Evolutionary conservation across 1,284 basidiomycete species (phyloP), one percentile per base, ranked within the genome.

Genomic region (Apiotrichum mycotoxinovorans): DNA sequence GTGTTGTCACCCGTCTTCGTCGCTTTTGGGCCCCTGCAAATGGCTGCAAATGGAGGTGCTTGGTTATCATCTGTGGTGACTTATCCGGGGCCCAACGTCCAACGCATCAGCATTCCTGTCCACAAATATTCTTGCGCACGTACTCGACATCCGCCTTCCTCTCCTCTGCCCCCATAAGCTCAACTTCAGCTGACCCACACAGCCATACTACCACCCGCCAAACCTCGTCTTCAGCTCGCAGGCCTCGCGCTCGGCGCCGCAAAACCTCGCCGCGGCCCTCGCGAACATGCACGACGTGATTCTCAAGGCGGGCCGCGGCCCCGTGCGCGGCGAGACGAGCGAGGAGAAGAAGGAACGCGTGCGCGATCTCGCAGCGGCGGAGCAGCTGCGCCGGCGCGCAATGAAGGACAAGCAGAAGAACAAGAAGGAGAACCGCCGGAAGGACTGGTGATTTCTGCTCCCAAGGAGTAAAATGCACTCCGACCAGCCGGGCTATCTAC

Each of bases 181-280:
- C n/a, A n/a, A n/a, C n/a, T n/a, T n/a, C 30, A 22, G 33, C 54
- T 56, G 26, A 53, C 55, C 25, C 22, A 17, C 22, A 17, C 56
- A 76, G 73, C 64, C 72, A 26, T 61, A 73, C 61, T 76, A 71
- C 61, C 64, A 70, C 40, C 68, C 74, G 3, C 71, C 74, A 3
- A 61, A 64, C 9, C 58, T 76, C 11, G 65, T 74, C 11, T 56
- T 78, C 22, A 54, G 66, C 20, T 69, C 70, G n/a, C 74, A 75
- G 47, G 38, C 33, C 1, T 63, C 70, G 15, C 67, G 74, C 17
- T 64, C 64, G 10, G 72, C 74, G 0, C 63, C 69, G 4, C 59
- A 67, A 30, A 76, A 76, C 54, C 66, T 69, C 23, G 27, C 48
- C 1, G 33, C 56, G 15, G 71, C 72, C 18, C 26, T 75, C 15